Conservation (phyloP, 1,284 basidiomycete species). For the Dichomitus squalens region DNA sequence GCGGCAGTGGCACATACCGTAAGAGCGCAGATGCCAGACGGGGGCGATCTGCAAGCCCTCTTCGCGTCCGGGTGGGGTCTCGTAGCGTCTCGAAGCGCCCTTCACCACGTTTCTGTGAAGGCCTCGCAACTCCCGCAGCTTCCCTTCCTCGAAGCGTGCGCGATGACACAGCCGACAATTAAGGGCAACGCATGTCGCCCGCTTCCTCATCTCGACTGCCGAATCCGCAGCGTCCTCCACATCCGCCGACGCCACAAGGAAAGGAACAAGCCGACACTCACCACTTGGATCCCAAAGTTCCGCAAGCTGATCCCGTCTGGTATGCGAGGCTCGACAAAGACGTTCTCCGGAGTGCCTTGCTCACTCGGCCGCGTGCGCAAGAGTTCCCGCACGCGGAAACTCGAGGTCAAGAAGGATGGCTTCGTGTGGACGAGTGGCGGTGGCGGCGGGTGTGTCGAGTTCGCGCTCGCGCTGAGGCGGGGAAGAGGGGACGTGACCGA, state of each 20-base stretch:
- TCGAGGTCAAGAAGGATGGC: conserved; percentile 35
- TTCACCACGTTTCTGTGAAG: conserved; percentile 18
- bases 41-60: conserved; percentile 18
- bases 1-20: not conserved
- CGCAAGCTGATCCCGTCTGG: conserved; percentile 76
- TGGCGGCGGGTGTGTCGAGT: conserved; percentile 5
- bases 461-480: conserved; percentile 17
- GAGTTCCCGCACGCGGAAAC: conserved; percentile 41
- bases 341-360: conserved; percentile 48
- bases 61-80: conserved; percentile 11
- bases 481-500: conserved; percentile 14
- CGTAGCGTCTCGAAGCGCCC: conserved; percentile 8
- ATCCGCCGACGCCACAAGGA: conserved; percentile 19
- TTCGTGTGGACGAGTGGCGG: conserved; percentile 19
- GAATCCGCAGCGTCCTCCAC: not conserved
- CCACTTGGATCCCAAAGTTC: conserved; percentile 84
- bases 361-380: conserved; percentile 34
- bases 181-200: conserved; percentile 7
- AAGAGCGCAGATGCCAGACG: conserved; percentile 1
- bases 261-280: conserved; percentile 43
- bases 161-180: conserved; percentile 5
- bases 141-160: conserved; percentile 6
- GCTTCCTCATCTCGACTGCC: not conserved
- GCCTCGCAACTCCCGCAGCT: conserved; percentile 4
- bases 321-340: conserved; percentile 66